These are phyloP conservation scores for Beauveria australis DNA, from an alignment of 2,329 filamentous ascomycete species.

Conservation along the genomic window DNA sequence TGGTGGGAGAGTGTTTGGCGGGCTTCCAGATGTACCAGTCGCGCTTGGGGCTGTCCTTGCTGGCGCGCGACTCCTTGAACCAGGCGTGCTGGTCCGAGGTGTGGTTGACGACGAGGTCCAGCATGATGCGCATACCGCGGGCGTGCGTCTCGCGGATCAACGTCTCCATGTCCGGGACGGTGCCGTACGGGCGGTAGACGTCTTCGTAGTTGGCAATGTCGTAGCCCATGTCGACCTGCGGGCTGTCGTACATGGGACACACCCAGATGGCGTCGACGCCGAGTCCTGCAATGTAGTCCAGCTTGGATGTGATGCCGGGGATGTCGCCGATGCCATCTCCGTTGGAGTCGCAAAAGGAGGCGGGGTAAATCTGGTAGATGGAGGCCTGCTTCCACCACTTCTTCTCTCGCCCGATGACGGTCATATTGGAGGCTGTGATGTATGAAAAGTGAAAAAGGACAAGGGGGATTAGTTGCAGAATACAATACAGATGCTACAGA, in stretches of 20 bases:
- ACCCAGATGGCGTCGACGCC: constrained; percentile 61
- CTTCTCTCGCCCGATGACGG: constrained; percentile 16
- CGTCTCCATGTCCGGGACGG: constrained; percentile 55
- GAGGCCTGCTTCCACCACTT: constrained; percentile 50
- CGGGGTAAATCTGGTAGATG: constrained; percentile 53
- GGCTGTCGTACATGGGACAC: constrained; percentile 57
- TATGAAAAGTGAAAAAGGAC: neutral
- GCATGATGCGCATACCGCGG: constrained; percentile 60
- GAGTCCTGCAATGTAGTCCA: constrained; percentile 52
- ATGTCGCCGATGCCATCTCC: constrained; percentile 54
- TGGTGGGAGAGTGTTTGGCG: constrained; percentile 36
- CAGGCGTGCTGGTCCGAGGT: constrained; percentile 64
- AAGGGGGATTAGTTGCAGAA: neutral
- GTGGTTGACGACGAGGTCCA: constrained; percentile 73
- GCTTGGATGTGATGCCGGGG: constrained; percentile 52
- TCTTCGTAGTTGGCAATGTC: constrained; percentile 61
- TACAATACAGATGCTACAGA: no score
- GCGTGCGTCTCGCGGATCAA: constrained; percentile 52
- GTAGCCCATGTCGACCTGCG: constrained; percentile 63
- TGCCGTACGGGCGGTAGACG: constrained; percentile 58
- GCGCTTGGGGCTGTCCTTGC: constrained; percentile 53
- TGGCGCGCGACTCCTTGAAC: constrained; percentile 59
- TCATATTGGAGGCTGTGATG: constrained; percentile 15
- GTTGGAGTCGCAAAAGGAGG: constrained; percentile 49
- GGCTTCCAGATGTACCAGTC: constrained; percentile 61